Conservation (phyloP, 179 eudicot genomes). For the Nepenthes alata region DNA sequence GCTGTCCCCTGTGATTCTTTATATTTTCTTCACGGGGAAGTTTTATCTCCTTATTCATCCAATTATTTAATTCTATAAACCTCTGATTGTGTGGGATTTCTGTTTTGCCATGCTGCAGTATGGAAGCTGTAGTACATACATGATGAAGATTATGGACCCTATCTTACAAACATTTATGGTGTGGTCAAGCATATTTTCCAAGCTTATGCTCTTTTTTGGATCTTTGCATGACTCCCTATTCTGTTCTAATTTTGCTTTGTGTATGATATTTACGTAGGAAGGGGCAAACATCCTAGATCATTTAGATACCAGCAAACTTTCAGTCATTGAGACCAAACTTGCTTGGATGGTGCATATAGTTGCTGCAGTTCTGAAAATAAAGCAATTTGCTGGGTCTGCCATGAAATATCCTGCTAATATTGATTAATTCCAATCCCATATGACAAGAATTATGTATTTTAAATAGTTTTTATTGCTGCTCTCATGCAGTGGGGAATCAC, state of each 20-base stretch:
- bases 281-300: slow-evolving; percentile 36
- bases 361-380: slow-evolving; percentile 53
- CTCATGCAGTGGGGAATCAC: slow-evolving; percentile 51
- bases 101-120: slow-evolving; percentile 33
- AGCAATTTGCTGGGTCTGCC: slow-evolving; percentile 47
- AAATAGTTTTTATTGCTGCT: slow-evolving; percentile 2
- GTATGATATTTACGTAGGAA: slow-evolving; percentile 23
- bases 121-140: slow-evolving; percentile 44
- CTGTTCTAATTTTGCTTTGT: background rate
- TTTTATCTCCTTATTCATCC: background rate
- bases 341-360: slow-evolving; percentile 87
- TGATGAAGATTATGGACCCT: slow-evolving; percentile 50
- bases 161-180: slow-evolving; percentile 55
- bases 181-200: slow-evolving; percentile 7
- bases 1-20: background rate
- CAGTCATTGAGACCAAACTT: slow-evolving; percentile 57
- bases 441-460: background rate
- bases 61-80: background rate
- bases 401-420: background rate
- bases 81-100: background rate
- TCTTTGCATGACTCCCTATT: background rate
- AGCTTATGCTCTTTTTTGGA: background rate
- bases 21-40: background rate
- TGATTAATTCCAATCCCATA: background rate
- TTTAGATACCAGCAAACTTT: slow-evolving; percentile 32